Percentiles rank a stretch among this genome's conserved stretches.
Evolutionary conservation across 78 protist genomes (phyloP).

Genomic region (Guillardia theta): DNA sequence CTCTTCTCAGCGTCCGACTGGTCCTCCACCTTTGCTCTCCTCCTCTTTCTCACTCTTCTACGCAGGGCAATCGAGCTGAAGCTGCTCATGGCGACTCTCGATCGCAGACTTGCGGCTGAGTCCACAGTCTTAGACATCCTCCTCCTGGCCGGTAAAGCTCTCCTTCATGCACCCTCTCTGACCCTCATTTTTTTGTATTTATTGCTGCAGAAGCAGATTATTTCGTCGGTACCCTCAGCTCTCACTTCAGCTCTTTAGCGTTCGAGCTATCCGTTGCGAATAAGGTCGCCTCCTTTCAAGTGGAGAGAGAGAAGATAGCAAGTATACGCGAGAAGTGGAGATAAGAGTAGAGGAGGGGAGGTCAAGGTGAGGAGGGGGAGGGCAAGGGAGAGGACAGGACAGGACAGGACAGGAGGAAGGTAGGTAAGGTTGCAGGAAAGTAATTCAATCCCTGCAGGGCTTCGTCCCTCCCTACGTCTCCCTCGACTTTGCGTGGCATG

Average conservation of each 20-base stretch:
- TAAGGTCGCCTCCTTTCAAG: no score
- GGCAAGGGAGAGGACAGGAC: no score
- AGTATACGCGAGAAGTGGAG: no score
- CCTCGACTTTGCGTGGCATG: neutral
- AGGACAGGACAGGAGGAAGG: no score
- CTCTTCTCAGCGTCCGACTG: conserved; percentile 24
- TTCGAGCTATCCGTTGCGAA: neutral
- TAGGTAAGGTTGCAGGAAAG: no score
- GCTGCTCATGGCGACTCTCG: conserved; percentile 13
- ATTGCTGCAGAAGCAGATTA: neutral
- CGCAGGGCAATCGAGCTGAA: neutral
- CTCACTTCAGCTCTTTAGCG: conserved; percentile 25
- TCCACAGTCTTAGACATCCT: neutral
- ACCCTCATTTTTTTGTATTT: neutral
- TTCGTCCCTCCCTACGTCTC: neutral
- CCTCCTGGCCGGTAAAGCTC: neutral
- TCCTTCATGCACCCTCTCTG: neutral
- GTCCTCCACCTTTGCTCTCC: neutral
- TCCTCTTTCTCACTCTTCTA: neutral
- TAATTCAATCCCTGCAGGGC: no score
- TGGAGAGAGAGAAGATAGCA: no score
- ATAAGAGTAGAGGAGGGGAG: no score
- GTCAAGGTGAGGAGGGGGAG: no score
- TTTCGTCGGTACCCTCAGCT: neutral
- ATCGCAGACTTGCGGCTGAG: neutral